Evolutionary conservation across 805 yeast genomes (phyloP).

Genomic region (Candida orba): DNA sequence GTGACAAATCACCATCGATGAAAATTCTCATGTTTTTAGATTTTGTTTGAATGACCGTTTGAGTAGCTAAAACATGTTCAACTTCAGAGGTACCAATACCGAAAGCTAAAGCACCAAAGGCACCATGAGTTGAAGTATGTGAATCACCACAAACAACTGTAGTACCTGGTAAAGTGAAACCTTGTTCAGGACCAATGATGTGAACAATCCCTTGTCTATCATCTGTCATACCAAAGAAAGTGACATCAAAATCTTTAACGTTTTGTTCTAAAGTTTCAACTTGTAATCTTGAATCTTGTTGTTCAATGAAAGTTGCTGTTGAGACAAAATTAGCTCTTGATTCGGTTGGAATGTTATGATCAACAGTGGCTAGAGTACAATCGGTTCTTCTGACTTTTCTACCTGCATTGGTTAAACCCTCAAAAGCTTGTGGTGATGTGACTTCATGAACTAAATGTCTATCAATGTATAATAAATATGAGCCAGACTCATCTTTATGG

Average conservation of each 20-base stretch:
- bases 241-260: conserved; percentile 81
- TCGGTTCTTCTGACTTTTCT: conserved; percentile 87
- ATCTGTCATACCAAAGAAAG: conserved; percentile 93
- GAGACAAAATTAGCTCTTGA: conserved; percentile 73
- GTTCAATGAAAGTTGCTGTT: conserved; percentile 74
- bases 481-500: conserved; percentile 81
- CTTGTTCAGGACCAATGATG: conserved; percentile 98
- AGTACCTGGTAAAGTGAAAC: conserved; percentile 96
- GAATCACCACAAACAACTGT: conserved; percentile 99
- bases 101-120: conserved; percentile 94
- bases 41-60: conserved; percentile 88
- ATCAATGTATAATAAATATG: conserved; percentile 84
- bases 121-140: conserved; percentile 98
- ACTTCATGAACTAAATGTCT: conserved; percentile 98
- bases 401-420: conserved; percentile 83
- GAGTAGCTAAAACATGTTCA: conserved; percentile 97
- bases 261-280: conserved; percentile 89
- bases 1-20: conserved; percentile 75
- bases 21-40: conserved; percentile 92
- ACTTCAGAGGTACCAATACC: conserved; percentile 99
- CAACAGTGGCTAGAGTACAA: conserved; percentile 91
- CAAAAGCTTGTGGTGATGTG: conserved; percentile 98
- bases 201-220: conserved; percentile 97
- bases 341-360: conserved; percentile 94
- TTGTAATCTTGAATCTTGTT: conserved; percentile 88